phyloP scores from a whole-genome alignment of 192 early-diverging fungal species.

The Allomyces macrogynus region DNA sequence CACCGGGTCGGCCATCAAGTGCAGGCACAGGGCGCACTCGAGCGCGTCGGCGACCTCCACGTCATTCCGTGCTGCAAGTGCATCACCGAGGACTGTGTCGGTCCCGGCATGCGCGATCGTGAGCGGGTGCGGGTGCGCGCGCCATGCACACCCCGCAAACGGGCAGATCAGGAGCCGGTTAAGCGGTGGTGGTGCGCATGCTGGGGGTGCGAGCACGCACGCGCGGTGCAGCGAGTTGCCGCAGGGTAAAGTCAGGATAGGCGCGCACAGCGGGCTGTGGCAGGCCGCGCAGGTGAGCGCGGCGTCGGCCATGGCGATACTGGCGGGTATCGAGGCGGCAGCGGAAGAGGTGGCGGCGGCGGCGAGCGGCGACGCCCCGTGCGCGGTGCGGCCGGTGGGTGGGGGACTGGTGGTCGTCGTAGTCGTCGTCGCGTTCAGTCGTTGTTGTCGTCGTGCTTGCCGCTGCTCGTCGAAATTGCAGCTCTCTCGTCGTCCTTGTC shows the following conservation, averaged over 20 bases:
- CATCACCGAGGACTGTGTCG: neutral
- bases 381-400: too few relatives aligned
- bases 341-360: too few relatives aligned
- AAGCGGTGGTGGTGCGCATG: neutral
- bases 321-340: too few relatives aligned
- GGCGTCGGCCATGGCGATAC: too few relatives aligned
- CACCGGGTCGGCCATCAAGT: constrained; percentile 29
- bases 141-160: neutral
- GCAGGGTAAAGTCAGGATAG: neutral
- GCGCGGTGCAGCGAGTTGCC: neutral
- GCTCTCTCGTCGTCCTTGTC: too few relatives aligned
- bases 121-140: neutral
- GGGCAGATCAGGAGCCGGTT: neutral
- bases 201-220: neutral
- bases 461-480: too few relatives aligned
- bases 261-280: neutral
- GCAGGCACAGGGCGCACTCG: constrained; percentile 40
- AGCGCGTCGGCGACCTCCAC: constrained; percentile 4
- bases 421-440: too few relatives aligned
- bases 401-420: too few relatives aligned
- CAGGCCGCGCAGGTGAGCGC: too few relatives aligned
- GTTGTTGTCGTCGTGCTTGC: too few relatives aligned
- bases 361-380: too few relatives aligned
- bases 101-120: too few relatives aligned
- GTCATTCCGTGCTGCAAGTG: neutral